A percentile compares a stretch with the other conserved stretches of the same genome.
Conservation (phyloP, 2,329 filamentous ascomycete genomes). For the Teratosphaeria zuluensis region DNA sequence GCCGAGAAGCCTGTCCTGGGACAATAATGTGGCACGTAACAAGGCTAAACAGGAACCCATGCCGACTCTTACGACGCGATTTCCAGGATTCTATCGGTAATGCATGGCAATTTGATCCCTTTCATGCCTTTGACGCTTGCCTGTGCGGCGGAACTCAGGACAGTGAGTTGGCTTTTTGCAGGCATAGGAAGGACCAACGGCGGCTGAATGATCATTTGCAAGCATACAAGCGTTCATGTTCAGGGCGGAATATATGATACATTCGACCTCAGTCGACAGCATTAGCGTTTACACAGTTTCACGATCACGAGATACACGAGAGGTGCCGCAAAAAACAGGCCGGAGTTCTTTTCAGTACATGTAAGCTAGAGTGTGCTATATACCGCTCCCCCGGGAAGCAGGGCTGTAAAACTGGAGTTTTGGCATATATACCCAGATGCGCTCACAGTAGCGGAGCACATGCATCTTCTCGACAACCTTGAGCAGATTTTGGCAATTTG, state of each 20-base stretch:
- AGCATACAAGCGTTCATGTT: too few relatives aligned
- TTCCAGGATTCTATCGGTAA: background rate
- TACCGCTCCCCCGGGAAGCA: background rate
- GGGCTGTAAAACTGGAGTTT: background rate
- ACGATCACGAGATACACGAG: background rate
- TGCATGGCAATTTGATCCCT: background rate
- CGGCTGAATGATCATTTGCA: background rate
- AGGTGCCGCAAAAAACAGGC: background rate
- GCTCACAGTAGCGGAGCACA: background rate
- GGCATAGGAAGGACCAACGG: background rate
- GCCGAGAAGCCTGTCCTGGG: background rate
- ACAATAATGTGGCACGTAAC: background rate
- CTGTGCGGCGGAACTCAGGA: background rate
- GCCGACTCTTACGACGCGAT: background rate
- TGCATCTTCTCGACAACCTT: background rate
- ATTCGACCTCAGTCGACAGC: background rate
- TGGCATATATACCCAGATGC: background rate
- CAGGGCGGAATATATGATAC: too few relatives aligned
- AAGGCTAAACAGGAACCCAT: background rate
- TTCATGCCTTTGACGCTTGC: background rate
- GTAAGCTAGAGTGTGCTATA: background rate
- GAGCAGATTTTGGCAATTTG: background rate
- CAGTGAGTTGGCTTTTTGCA: background rate
- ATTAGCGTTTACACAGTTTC: background rate
- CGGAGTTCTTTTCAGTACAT: background rate